These are phyloP conservation scores for Pythium plurisporium DNA, from an alignment of 352 stramenopile genomes.

Conservation along the genomic window DNA sequence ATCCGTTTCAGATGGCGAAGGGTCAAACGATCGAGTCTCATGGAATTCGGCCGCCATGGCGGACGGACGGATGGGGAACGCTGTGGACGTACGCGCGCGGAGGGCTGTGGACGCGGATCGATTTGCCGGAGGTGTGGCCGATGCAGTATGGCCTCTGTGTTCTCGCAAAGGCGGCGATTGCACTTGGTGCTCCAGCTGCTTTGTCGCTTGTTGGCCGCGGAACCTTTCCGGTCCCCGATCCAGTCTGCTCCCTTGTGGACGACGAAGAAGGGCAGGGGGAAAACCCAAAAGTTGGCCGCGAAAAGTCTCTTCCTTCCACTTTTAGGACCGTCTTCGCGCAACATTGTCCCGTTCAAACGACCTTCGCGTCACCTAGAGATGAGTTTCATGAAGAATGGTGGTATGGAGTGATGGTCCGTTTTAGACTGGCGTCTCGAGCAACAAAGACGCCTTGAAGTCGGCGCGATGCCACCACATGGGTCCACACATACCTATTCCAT, in stretches of 20 bases:
- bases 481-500: neutral
- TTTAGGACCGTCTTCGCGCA: constrained; percentile 8
- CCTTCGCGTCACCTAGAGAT: constrained; percentile 6
- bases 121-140: neutral
- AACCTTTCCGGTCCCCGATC: neutral
- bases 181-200: constrained; percentile 1
- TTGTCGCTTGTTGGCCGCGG: neutral
- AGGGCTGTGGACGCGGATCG: neutral
- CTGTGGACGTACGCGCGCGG: neutral
- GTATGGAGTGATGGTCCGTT: neutral
- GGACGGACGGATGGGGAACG: neutral
- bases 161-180: neutral
- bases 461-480: neutral
- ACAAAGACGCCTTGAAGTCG: constrained; percentile 1
- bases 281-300: neutral
- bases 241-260: neutral
- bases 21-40: neutral
- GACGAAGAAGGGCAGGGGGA: constrained; percentile 6
- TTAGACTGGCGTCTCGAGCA: neutral
- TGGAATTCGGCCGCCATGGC: constrained; percentile 1
- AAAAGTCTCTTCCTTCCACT: constrained; percentile 20
- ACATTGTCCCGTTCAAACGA: constrained; percentile 3
- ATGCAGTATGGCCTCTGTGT: constrained; percentile 2
- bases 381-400: constrained; percentile 1
- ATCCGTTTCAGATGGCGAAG: constrained; percentile 2